Evolutionary conservation across 495 filamentous ascomycete genomes (phyloP), one percentile per base, ranked within the genome.

Genomic region (Venustampulla echinocandica): DNA sequence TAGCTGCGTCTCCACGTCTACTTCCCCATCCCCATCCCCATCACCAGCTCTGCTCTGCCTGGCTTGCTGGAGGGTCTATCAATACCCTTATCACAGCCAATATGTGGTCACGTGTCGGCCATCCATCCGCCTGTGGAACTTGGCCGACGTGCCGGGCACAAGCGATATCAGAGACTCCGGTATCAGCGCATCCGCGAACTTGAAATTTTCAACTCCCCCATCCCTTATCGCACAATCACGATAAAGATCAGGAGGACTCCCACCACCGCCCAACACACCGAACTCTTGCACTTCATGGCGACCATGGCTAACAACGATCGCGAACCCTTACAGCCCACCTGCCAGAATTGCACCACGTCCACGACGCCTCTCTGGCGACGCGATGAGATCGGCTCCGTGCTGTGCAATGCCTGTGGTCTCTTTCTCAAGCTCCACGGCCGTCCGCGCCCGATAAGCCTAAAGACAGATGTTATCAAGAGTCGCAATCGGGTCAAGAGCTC

Each of bases 391-490:
- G 92, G 92, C 49, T 86, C 87, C 2, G 90, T 99, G n/a, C 85
- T 99, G 33, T 99, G 92, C 79, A 99, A 99, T 68, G 92, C 92
- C 47, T 98, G 92, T 66, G 92, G 92, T 41, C 68, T 98, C 32
- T 98, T 95, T 67, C 73, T 98, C 53, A 99, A 99, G 71, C 80
- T 99, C 50, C 92, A 99, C 55, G 87, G 87, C 50, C 80, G 88
- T 17, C 80, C 93, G 52, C 82, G 92, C 42, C 93, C 93, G 58
- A 94, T 94, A 65, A 90, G 83, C 53, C 76, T 99, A 55, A 99
- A 99, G 70, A 99, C 93, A 35, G 93, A 99, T 71, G 89, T 97
- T 49, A 99, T 99, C 69, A 99, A 99, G 69, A 95, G 90, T 69
- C 89, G 92, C 56, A 99, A 99, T 63, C 81, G 92, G 44, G 90